Conservation (phyloP, 768 basidiomycete genomes). For the Clitopilus hobsonii region DNA sequence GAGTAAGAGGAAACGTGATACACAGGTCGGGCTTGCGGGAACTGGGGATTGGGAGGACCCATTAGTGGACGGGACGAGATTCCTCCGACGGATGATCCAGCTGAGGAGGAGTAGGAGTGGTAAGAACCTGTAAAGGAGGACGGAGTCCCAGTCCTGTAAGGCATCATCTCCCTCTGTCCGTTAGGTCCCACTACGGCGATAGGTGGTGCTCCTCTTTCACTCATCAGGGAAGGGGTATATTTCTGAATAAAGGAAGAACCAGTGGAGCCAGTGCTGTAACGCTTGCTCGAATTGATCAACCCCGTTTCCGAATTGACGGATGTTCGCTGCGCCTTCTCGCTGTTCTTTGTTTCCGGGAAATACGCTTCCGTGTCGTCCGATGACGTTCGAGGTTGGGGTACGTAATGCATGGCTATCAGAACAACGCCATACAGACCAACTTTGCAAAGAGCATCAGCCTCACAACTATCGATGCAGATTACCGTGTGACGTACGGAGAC, state of each 20-base stretch:
- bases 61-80: no score
- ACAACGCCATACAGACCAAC: conserved; percentile 21
- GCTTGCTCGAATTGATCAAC: neutral
- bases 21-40: no score
- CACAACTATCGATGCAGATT: no score
- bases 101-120: neutral
- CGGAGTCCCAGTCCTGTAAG: conserved; percentile 2
- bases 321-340: conserved; percentile 2
- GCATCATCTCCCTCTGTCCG: neutral
- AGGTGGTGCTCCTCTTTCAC: neutral
- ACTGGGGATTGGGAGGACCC: no score
- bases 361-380: conserved; percentile 18
- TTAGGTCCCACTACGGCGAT: neutral
- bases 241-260: conserved; percentile 5
- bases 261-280: conserved; percentile 1
- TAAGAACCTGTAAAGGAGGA: no score
- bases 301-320: conserved; percentile 7
- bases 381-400: conserved; percentile 18
- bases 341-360: conserved; percentile 10
- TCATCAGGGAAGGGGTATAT: conserved; percentile 1
- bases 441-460: conserved; percentile 12
- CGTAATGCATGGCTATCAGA: conserved; percentile 22
- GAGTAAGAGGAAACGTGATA: neutral
- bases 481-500: conserved; percentile 31
- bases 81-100: neutral